Percentiles rank a stretch among this genome's conserved stretches.
Conservation (phyloP, 169 alveolate genomes). For the Babesia caballi region DNA sequence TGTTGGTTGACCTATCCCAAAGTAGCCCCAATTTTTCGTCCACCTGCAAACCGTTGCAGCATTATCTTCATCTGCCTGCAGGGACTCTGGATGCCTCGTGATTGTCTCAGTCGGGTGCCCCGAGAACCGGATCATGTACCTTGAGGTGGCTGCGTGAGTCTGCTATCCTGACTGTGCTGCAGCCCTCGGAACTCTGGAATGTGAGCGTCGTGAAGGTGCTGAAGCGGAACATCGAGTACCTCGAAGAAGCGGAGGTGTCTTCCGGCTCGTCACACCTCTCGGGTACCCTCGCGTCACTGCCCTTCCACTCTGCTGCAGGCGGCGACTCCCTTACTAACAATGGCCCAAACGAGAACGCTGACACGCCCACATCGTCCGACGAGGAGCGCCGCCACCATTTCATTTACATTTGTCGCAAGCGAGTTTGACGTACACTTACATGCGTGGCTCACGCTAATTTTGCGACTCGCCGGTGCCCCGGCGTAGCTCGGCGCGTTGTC, state of each 20-base stretch:
- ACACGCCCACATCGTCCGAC: too few species aligned
- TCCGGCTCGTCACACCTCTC: too few species aligned
- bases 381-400: slow-evolving; percentile 18
- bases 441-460: slow-evolving; percentile 22
- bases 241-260: slow-evolving; percentile 11
- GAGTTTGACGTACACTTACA: slow-evolving; percentile 11
- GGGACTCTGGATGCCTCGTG: slow-evolving; percentile 28
- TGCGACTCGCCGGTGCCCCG: slow-evolving; percentile 7
- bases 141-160: slow-evolving; percentile 29
- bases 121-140: slow-evolving; percentile 42
- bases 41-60: too few species aligned
- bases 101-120: slow-evolving; percentile 56
- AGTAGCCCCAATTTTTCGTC: too few species aligned
- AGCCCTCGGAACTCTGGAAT: slow-evolving; percentile 38
- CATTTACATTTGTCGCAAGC: slow-evolving; percentile 45
- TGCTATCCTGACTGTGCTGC: not conserved
- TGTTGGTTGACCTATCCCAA: too few species aligned
- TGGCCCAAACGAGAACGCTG: too few species aligned
- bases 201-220: slow-evolving; percentile 20
- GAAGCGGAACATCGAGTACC: slow-evolving; percentile 24
- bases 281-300: too few species aligned
- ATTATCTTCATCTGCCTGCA: not conserved
- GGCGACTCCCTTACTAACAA: too few species aligned
- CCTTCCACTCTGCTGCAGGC: too few species aligned
- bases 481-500: not conserved